Evolutionary conservation across 768 basidiomycete species (phyloP).

Genomic region (Pleurotus citrinopileatus): DNA sequence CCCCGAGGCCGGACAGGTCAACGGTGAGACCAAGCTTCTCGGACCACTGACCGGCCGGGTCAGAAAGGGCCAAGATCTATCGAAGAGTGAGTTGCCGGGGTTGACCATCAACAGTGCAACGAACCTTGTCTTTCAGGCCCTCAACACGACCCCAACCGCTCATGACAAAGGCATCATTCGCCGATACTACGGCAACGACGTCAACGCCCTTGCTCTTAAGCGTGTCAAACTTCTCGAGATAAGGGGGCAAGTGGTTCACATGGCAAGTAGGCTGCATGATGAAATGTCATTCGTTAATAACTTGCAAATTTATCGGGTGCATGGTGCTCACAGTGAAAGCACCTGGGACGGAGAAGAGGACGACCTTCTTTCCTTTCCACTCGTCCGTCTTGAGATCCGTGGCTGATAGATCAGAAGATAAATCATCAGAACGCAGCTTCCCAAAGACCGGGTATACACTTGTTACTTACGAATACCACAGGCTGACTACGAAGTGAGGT

Average conservation of each 20-base stretch:
- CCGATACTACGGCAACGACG: slow-evolving; percentile 67
- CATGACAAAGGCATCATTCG: slow-evolving; percentile 80
- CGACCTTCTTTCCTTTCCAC: slow-evolving; percentile 83
- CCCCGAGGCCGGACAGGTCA: slow-evolving; percentile 37
- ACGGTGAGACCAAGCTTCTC: slow-evolving; percentile 48
- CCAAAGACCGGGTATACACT: neutral
- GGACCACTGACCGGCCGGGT: slow-evolving; percentile 56
- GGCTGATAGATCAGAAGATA: slow-evolving; percentile 31
- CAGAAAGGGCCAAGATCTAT: slow-evolving; percentile 61
- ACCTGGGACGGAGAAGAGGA: slow-evolving; percentile 75
- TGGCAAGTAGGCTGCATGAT: slow-evolving; percentile 59
- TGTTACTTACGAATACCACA: slow-evolving; percentile 64
- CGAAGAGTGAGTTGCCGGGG: slow-evolving; percentile 2
- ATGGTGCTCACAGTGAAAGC: slow-evolving; percentile 64
- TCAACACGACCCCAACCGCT: slow-evolving; percentile 60
- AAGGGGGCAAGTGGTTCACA: slow-evolving; percentile 58
- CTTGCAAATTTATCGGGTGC: neutral
- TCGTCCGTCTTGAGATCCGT: slow-evolving; percentile 50
- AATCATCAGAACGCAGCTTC: neutral
- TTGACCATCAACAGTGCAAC: neutral
- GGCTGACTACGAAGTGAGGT: slow-evolving; percentile 36
- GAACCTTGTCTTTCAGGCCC: slow-evolving; percentile 66
- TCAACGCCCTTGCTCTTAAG: slow-evolving; percentile 80
- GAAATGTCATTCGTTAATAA: slow-evolving; percentile 21
- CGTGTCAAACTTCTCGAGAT: slow-evolving; percentile 65